A percentile compares a stretch with the other conserved stretches of the same genome.
These are phyloP conservation scores for Rosa multiflora DNA, from an alignment of 306 rosid genomes.

Conservation along the genomic window DNA sequence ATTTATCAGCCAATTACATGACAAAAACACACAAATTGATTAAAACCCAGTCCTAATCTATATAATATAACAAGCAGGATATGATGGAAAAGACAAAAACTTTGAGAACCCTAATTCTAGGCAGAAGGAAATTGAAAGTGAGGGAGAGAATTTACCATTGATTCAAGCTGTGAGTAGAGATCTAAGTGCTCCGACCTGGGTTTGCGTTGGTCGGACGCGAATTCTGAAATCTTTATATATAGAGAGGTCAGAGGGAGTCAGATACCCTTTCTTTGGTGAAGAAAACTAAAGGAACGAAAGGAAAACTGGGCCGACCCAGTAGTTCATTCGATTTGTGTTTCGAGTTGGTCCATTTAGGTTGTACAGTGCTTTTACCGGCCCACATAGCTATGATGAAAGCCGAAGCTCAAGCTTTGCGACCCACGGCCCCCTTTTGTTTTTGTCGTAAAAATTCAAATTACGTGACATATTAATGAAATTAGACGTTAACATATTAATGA, in stretches of 20 bases:
- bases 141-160: conserved; percentile 9
- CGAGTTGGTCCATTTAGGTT: background rate
- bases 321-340: background rate
- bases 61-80: background rate
- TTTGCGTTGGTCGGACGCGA: background rate
- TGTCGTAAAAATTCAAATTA: too few species aligned
- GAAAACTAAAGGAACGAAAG: background rate
- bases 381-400: background rate
- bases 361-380: background rate
- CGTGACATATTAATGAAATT: too few species aligned
- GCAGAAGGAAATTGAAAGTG: background rate
- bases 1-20: conserved; percentile 3
- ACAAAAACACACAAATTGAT: background rate
- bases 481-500: too few species aligned
- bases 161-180: background rate
- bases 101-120: background rate
- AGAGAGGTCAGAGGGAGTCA: too few species aligned
- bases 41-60: background rate
- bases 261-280: too few species aligned
- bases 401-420: too few species aligned
- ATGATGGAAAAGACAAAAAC: background rate
- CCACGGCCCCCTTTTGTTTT: too few species aligned
- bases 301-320: background rate
- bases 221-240: background rate
- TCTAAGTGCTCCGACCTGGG: background rate